Evolutionary conservation across 805 yeast genomes (phyloP).

Genomic region (Scheffersomyces ergatensis): DNA sequence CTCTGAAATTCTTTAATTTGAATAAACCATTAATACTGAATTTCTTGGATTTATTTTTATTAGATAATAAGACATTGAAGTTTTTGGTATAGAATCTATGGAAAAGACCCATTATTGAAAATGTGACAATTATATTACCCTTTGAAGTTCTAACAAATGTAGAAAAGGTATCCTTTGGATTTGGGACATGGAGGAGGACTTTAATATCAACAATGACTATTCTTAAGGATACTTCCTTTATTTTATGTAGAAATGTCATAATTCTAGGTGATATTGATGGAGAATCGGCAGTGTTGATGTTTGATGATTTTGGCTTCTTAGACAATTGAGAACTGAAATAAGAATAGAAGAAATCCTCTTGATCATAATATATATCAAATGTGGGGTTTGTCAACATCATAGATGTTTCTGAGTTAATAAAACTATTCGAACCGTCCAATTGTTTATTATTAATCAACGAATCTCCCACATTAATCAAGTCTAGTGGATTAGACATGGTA

Average conservation of each 20-base stretch:
- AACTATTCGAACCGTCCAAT: slow-evolving; percentile 3
- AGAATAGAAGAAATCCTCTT: slow-evolving; percentile 18
- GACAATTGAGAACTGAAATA: background rate
- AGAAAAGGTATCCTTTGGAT: slow-evolving; percentile 17
- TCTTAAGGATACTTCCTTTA: slow-evolving; percentile 18
- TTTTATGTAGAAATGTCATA: slow-evolving; percentile 5
- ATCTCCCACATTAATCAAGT: slow-evolving; percentile 17
- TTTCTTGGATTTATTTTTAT: slow-evolving; percentile 8
- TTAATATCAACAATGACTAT: slow-evolving; percentile 29
- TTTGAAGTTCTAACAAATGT: slow-evolving; percentile 22
- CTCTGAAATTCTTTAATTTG: slow-evolving; percentile 27
- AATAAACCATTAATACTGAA: slow-evolving; percentile 20
- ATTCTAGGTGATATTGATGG: slow-evolving; percentile 1
- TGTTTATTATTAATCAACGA: slow-evolving; percentile 6
- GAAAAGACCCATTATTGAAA: slow-evolving; percentile 19
- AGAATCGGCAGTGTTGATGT: slow-evolving; percentile 4
- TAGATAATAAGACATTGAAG: slow-evolving; percentile 10
- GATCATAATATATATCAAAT: slow-evolving; percentile 37
- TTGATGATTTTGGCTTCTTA: background rate
- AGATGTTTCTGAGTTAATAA: slow-evolving; percentile 10
- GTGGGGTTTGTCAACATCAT: slow-evolving; percentile 32
- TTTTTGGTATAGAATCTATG: slow-evolving; percentile 26
- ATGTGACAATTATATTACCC: slow-evolving; percentile 23
- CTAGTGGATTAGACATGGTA: slow-evolving; percentile 20
- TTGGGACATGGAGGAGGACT: slow-evolving; percentile 18